These are phyloP conservation scores for Sphagnum magellanicum DNA, from an alignment of 228 moss, liverwort and hornwort species.

Conservation along the genomic window DNA sequence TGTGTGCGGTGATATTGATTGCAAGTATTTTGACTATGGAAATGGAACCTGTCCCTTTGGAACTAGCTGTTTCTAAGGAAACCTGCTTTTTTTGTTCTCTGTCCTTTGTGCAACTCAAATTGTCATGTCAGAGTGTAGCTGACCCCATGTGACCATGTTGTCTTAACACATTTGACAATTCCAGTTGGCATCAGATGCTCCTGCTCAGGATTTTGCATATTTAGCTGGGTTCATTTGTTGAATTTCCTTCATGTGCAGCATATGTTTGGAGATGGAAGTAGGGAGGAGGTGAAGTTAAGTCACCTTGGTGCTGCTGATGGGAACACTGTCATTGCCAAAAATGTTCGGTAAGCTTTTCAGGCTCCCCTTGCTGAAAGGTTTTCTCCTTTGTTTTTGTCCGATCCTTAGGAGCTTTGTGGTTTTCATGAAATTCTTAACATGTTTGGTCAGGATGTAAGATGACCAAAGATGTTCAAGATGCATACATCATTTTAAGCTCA, in stretches of 20 bases:
- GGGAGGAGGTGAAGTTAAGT: conserved; percentile 73
- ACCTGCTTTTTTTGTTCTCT: too few relatives aligned
- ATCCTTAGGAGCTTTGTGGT: too few relatives aligned
- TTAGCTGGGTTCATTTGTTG: too few relatives aligned
- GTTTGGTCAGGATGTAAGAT: too few relatives aligned
- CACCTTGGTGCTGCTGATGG: conserved; percentile 97
- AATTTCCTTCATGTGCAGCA: conserved; percentile 42
- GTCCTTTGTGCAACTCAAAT: too few relatives aligned
- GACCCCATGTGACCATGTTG: too few relatives aligned
- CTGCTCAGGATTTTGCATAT: too few relatives aligned
- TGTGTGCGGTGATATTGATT: conserved; percentile 50
- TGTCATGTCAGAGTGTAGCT: too few relatives aligned
- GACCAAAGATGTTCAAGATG: too few relatives aligned
- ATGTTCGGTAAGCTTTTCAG: conserved; percentile 57
- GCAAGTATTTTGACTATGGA: conserved; percentile 74
- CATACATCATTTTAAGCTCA: too few relatives aligned
- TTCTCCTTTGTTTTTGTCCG: neutral
- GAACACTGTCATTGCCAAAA: conserved; percentile 77
- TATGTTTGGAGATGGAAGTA: conserved; percentile 65
- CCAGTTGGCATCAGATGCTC: too few relatives aligned
- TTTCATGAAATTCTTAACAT: neutral
- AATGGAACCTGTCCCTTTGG: conserved; percentile 84
- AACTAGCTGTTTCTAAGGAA: conserved; percentile 72
- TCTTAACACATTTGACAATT: too few relatives aligned
- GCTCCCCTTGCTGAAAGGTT: neutral